Evolutionary conservation across 306 rosid species (phyloP), one percentile per base, ranked within the genome.

Genomic region (Citrullus mucosospermus): DNA sequence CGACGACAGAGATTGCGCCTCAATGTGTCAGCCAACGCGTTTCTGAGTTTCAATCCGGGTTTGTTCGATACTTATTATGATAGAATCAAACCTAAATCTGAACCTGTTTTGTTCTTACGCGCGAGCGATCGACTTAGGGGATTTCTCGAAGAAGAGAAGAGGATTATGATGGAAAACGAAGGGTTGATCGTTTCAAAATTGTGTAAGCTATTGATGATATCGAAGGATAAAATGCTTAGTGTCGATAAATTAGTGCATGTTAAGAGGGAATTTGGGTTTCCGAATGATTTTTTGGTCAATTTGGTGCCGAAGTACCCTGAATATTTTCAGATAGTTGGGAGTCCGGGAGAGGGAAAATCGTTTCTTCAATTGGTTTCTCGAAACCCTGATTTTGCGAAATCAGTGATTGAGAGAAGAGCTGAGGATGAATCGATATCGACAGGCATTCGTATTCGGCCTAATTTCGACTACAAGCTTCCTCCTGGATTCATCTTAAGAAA

Each of bases 181-280:
- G 69, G 36, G 8, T 78, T 86, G 28, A 78, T 90, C 22, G 92
- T 91, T 17, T 82, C 96, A 0, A 95, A 90, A 75, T 61, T 92
- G 78, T 91, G 93, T 83, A 95, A 91, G 79, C 73, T 92, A 82
- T 80, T 95, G 80, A 91, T 91, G 97, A 95, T 92, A 83, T 85
- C 97, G 0, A 91, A 89, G 88, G 77, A 90, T 78, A 88, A 67
- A 78, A 86, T 88, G 50, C 61, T 92, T 28, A 88, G 97, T 82
- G 92, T 87, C 20, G 97, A 91, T 75, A 92, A 95, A 77, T 86
- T 95, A 87, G 87, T 85, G 28, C 86, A 92, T 69, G 97, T 90
- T 50, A 95, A 95, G 87, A 88, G 96, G 83, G 97, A 91, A 48
- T 95, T 95, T 25, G 97, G 97, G 6, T 90, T 95, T 75, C 97